Evolutionary conservation across 805 yeast species (phyloP).

Genomic region (Teunomyces funiuensis): DNA sequence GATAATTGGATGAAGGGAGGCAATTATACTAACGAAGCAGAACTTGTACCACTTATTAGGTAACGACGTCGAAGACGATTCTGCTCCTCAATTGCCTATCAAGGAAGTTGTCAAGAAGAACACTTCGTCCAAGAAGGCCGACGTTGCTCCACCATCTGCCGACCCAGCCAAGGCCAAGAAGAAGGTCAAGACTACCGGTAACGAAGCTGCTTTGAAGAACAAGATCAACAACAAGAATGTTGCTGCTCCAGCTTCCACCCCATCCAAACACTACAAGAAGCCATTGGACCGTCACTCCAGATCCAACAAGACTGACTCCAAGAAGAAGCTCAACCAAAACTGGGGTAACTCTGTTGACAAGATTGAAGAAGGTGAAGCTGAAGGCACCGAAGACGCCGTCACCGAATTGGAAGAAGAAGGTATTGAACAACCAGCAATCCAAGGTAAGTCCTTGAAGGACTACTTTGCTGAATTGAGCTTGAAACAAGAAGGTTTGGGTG

Average conservation of each 20-base stretch:
- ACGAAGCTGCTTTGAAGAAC: conserved; percentile 81
- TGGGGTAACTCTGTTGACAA: conserved; percentile 79
- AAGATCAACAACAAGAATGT: conserved; percentile 65
- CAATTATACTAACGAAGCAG: conserved; percentile 30
- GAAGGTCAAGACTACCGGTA: conserved; percentile 71
- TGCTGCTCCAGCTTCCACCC: conserved; percentile 53
- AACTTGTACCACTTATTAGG: conserved; percentile 83
- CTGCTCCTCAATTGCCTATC: conserved; percentile 54
- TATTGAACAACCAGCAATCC: conserved; percentile 50
- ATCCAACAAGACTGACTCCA: conserved; percentile 79
- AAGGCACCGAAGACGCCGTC: conserved; percentile 42
- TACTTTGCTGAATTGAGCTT: conserved; percentile 71
- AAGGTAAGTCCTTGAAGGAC: conserved; percentile 75
- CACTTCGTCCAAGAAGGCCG: conserved; percentile 85
- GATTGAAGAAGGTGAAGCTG: conserved; percentile 67
- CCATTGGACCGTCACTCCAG: conserved; percentile 84
- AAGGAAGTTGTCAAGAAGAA: conserved; percentile 78
- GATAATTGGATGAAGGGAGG: background rate
- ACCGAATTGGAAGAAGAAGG: conserved; percentile 39
- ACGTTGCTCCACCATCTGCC: conserved; percentile 78
- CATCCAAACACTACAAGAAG: conserved; percentile 55
- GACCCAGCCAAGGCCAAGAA: conserved; percentile 77
- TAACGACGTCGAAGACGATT: conserved; percentile 85
- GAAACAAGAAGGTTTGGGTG: conserved; percentile 41
- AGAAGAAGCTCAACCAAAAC: conserved; percentile 78